Conservation (phyloP, 2,329 filamentous ascomycete species). For the Neospermospora avenae region DNA sequence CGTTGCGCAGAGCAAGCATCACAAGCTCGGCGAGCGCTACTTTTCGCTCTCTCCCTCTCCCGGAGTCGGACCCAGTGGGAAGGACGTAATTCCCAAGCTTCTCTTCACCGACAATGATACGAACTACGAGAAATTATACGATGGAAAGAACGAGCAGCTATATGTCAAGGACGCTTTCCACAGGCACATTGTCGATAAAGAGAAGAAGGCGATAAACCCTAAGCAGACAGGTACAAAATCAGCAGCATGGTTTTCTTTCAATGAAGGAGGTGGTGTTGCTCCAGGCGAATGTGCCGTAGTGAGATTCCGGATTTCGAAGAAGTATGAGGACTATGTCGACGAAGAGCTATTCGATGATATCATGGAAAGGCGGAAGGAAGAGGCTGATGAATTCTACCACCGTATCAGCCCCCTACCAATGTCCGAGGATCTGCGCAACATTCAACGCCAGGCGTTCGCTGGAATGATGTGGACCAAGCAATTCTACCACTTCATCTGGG, state of each 20-base stretch:
- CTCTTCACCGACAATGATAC: conserved; percentile 96
- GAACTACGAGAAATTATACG: conserved; percentile 76
- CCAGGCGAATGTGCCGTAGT: conserved; percentile 95
- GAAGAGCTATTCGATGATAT: conserved; percentile 91
- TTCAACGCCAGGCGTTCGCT: conserved; percentile 89
- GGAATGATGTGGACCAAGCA: conserved; percentile 99
- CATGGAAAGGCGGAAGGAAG: conserved; percentile 79
- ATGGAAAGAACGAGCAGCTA: conserved; percentile 70
- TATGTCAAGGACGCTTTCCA: conserved; percentile 98
- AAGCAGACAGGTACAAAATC: conserved; percentile 78
- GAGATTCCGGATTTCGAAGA: conserved; percentile 81
- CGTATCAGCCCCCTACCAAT: conserved; percentile 90
- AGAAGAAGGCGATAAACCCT: conserved; percentile 81
- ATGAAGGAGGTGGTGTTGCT: conserved; percentile 80
- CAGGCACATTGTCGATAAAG: conserved; percentile 75
- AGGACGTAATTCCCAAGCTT: conserved; percentile 80
- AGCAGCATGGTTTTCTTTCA: conserved; percentile 89
- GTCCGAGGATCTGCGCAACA: conserved; percentile 88
- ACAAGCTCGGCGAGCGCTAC: conserved; percentile 77
- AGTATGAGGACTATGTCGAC: conserved; percentile 74
- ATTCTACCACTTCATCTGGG: conserved; percentile 95
- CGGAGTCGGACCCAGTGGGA: conserved; percentile 70
- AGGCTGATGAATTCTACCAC: conserved; percentile 96
- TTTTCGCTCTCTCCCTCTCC: conserved; percentile 86
- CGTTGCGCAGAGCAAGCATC: conserved; percentile 73